Evolutionary conservation across 305 asterid species (phyloP).

Genomic region (Caryopteris hybrid): DNA sequence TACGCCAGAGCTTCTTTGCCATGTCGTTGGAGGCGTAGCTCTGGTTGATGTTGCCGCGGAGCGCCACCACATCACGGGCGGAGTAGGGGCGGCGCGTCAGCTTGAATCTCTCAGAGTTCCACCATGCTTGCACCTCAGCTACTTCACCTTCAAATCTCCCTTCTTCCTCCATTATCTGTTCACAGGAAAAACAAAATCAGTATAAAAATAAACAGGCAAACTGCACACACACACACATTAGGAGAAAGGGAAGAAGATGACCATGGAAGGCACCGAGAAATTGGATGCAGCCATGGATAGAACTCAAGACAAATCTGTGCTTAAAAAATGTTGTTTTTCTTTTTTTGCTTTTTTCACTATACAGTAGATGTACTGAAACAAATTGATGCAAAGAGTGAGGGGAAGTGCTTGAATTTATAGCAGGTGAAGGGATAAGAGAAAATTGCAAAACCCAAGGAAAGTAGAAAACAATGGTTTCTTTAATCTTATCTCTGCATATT

Average conservation of each 20-base stretch:
- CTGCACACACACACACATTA: no score
- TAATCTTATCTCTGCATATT: constrained; percentile 20
- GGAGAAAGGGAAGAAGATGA: not conserved
- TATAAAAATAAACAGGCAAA: not conserved
- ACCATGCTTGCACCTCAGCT: constrained; percentile 94
- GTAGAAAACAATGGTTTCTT: not conserved
- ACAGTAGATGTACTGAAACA: constrained; percentile 18
- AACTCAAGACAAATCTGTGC: constrained; percentile 24
- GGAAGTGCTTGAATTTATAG: constrained; percentile 36
- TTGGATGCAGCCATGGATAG: constrained; percentile 74
- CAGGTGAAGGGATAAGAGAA: constrained; percentile 20
- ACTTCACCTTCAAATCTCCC: constrained; percentile 85
- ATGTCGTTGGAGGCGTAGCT: constrained; percentile 72
- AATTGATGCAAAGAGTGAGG: constrained; percentile 9
- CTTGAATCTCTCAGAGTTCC: constrained; percentile 90
- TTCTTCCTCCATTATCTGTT: constrained; percentile 93
- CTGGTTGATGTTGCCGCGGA: constrained; percentile 75
- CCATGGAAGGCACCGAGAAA: constrained; percentile 89
- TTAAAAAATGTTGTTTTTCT: not conserved
- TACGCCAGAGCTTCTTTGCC: constrained; percentile 93
- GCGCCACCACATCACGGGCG: constrained; percentile 84
- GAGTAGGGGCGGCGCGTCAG: constrained; percentile 87
- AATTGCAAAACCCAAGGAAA: constrained; percentile 25
- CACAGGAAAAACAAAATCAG: not conserved
- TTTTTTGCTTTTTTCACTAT: not conserved